phyloP scores from a whole-genome alignment of 305 asterid species.

The Fraxinus dipetala region DNA sequence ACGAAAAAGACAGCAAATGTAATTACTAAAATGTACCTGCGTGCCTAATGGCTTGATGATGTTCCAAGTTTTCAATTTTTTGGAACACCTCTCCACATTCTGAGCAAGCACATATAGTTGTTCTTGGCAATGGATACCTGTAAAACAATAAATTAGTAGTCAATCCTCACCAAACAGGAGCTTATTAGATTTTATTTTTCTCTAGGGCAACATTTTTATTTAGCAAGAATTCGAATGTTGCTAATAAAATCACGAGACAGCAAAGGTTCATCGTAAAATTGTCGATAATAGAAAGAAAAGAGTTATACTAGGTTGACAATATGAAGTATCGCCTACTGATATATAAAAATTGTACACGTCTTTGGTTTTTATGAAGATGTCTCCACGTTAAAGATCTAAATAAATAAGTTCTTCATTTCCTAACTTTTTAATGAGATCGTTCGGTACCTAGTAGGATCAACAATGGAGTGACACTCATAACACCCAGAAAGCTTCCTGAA shows the following conservation, averaged over 20 bases:
- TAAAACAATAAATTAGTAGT: not conserved
- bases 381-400: not conserved
- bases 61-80: conserved; percentile 80
- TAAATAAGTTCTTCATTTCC: not conserved
- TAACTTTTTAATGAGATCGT: not conserved
- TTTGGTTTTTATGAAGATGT: not conserved
- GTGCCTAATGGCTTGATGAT: conserved; percentile 87
- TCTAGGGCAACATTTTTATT: not conserved
- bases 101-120: conserved; percentile 74
- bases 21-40: conserved; percentile 52
- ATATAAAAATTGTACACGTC: not conserved
- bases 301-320: not conserved
- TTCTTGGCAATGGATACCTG: conserved; percentile 78
- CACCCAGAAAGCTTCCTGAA: conserved; percentile 84
- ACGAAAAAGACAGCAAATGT: not conserved
- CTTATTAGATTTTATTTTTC: not conserved
- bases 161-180: not conserved
- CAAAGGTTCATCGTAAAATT: not conserved
- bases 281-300: not conserved
- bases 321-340: not conserved
- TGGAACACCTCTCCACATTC: conserved; percentile 95
- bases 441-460: conserved; percentile 68
- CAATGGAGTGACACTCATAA: conserved; percentile 73
- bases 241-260: not conserved
- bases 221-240: not conserved